A percentile compares a stretch with the other conserved stretches of the same genome.
phyloP scores from a whole-genome alignment of 768 basidiomycete genomes.

The Termitomyces sp. region DNA sequence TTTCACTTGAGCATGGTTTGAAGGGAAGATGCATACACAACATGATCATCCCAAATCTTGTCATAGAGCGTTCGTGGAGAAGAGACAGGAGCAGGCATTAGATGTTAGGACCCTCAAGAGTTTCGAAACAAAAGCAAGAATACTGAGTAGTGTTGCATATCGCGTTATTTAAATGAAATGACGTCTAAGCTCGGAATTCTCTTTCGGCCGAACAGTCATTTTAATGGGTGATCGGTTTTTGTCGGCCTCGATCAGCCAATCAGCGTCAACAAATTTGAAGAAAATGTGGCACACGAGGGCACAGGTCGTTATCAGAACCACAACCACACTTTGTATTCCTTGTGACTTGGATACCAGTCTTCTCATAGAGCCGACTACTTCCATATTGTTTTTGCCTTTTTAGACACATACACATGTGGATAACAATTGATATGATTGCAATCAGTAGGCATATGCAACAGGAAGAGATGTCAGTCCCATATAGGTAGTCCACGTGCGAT shows the following conservation, averaged over 20 bases:
- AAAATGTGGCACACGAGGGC: background rate
- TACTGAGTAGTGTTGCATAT: background rate
- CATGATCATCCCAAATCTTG: constrained; percentile 97
- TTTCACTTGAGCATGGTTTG: background rate
- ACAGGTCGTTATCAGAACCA: too few relatives aligned
- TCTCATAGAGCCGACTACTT: background rate
- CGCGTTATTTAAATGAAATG: constrained; percentile 7
- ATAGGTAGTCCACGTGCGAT: constrained; percentile 39
- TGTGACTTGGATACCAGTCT: background rate
- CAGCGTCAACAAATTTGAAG: constrained; percentile 7
- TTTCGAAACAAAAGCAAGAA: background rate
- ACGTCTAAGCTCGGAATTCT: constrained; percentile 3
- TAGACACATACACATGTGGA: background rate
- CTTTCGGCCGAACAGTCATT: constrained; percentile 10
- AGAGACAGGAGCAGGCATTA: constrained; percentile 35
- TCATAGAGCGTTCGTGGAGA: constrained; percentile 90
- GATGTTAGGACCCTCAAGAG: constrained; percentile 6
- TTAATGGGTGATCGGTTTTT: constrained; percentile 2
- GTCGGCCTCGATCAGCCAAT: constrained; percentile 10
- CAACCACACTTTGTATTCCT: background rate
- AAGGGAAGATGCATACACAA: constrained; percentile 55
- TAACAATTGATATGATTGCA: background rate
- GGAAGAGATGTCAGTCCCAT: constrained; percentile 38
- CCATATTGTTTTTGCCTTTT: background rate
- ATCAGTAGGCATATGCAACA: constrained; percentile 11